Conservation (phyloP, 2,329 filamentous ascomycete species). For the Penicillium verrucosum region DNA sequence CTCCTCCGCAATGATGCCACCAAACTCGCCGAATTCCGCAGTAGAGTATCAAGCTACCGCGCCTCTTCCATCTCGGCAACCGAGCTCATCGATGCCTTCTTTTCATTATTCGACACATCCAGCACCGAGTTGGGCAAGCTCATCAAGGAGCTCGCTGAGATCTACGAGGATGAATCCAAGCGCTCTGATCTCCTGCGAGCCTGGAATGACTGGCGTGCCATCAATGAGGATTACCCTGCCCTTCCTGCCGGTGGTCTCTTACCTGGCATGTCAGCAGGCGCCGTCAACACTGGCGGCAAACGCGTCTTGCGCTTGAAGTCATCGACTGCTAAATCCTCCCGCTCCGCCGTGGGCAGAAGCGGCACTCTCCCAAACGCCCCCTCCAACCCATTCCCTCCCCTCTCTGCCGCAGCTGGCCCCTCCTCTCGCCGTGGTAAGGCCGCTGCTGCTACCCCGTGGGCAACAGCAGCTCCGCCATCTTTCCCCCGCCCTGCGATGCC, state of each 20-base stretch:
- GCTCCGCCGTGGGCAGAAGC: slow-evolving; percentile 60
- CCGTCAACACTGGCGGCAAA: slow-evolving; percentile 51
- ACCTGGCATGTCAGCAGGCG: slow-evolving; percentile 50
- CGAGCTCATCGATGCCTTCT: slow-evolving; percentile 82
- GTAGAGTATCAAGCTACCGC: slow-evolving; percentile 74
- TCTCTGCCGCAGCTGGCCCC: slow-evolving; percentile 31
- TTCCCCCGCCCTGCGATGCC: slow-evolving; percentile 23
- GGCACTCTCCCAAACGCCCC: slow-evolving; percentile 45
- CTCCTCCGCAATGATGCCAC: slow-evolving; percentile 72
- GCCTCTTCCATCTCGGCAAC: slow-evolving; percentile 66
- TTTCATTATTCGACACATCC: slow-evolving; percentile 78
- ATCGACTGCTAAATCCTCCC: slow-evolving; percentile 65
- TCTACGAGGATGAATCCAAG: slow-evolving; percentile 81
- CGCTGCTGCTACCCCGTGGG: slow-evolving; percentile 25
- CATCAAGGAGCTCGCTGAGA: slow-evolving; percentile 84
- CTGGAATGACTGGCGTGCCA: slow-evolving; percentile 93
- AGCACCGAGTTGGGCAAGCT: slow-evolving; percentile 81
- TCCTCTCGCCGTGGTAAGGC: slow-evolving; percentile 20
- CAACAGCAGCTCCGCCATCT: slow-evolving; percentile 23
- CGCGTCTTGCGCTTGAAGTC: slow-evolving; percentile 65
- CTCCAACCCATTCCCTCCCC: slow-evolving; percentile 47
- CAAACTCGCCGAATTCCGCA: slow-evolving; percentile 76
- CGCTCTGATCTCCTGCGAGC: slow-evolving; percentile 71
- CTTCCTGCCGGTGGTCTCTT: slow-evolving; percentile 72
- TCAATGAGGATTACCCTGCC: slow-evolving; percentile 92